Conservation (phyloP, 306 rosid genomes). For the Quercus suber region DNA sequence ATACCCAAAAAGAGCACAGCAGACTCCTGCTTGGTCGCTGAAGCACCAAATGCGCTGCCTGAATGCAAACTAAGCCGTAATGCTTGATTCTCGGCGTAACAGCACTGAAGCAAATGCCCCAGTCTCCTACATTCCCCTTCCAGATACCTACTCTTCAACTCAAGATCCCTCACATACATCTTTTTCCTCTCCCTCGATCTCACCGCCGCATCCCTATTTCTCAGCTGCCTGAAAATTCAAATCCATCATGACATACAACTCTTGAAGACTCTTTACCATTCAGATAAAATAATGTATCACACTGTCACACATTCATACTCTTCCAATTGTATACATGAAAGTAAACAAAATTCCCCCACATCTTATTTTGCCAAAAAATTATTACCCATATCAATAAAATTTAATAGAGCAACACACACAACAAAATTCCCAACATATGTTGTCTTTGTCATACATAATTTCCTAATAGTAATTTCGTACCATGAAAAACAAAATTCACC, state of each 20-base stretch:
- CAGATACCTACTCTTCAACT: slow-evolving; percentile 69
- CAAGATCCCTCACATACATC: slow-evolving; percentile 63
- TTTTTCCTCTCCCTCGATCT: slow-evolving; percentile 89
- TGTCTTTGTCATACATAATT: too few species aligned
- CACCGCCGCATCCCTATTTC: slow-evolving; percentile 92
- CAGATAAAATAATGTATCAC: too few species aligned
- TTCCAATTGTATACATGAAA: too few species aligned
- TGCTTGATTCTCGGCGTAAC: slow-evolving; percentile 82
- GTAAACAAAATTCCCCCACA: too few species aligned
- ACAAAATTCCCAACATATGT: too few species aligned
- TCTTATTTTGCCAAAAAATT: too few species aligned
- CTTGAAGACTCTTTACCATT: not conserved
- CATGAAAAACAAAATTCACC: too few species aligned
- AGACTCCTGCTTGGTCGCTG: slow-evolving; percentile 94
- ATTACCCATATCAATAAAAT: too few species aligned
- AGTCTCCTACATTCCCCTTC: slow-evolving; percentile 90
- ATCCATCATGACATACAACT: not conserved
- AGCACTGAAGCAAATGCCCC: slow-evolving; percentile 83
- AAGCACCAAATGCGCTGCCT: slow-evolving; percentile 56
- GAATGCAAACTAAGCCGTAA: slow-evolving; percentile 69
- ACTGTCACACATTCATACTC: too few species aligned
- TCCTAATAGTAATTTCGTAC: too few species aligned
- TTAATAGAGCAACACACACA: too few species aligned
- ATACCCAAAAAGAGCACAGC: slow-evolving; percentile 98
- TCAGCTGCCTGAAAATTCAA: slow-evolving; percentile 64